These are phyloP conservation scores for Claviceps arundinis DNA, from an alignment of 2,329 filamentous ascomycete species.

Conservation along the genomic window DNA sequence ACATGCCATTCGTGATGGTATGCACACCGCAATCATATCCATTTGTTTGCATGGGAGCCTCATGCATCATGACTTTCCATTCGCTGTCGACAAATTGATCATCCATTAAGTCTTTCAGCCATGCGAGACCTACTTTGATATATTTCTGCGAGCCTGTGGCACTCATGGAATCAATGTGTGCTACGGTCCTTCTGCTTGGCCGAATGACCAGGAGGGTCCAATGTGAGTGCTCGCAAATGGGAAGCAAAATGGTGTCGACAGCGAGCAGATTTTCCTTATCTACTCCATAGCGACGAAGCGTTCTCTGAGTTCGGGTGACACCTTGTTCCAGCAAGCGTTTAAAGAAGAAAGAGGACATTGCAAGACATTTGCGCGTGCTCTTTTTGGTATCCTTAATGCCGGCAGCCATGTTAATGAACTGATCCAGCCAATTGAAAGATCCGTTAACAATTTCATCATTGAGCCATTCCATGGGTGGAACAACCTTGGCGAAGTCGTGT, in stretches of 20 bases:
- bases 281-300: conserved; percentile 43
- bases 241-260: conserved; percentile 56
- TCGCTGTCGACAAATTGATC: conserved; percentile 40
- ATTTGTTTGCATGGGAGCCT: conserved; percentile 48
- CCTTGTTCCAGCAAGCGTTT: conserved; percentile 36
- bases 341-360: conserved; percentile 55
- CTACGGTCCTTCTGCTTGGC: conserved; percentile 44
- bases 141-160: conserved; percentile 25
- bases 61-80: conserved; percentile 42
- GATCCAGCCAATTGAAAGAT: conserved; percentile 47
- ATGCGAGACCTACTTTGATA: conserved; percentile 32
- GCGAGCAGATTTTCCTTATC: conserved; percentile 47
- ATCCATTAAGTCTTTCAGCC: conserved; percentile 43
- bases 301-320: conserved; percentile 34
- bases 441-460: conserved; percentile 67
- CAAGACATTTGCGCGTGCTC: conserved; percentile 43
- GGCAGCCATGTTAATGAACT: conserved; percentile 41
- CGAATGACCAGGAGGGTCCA: conserved; percentile 62
- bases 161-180: conserved; percentile 57
- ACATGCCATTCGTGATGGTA: conserved; percentile 59
- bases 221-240: conserved; percentile 50
- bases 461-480: conserved; percentile 48
- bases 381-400: conserved; percentile 35
- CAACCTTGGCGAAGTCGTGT: conserved; percentile 52
- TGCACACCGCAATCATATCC: conserved; percentile 67